These are phyloP conservation scores for Russula virescens DNA, from an alignment of 768 basidiomycete species.

Conservation along the genomic window DNA sequence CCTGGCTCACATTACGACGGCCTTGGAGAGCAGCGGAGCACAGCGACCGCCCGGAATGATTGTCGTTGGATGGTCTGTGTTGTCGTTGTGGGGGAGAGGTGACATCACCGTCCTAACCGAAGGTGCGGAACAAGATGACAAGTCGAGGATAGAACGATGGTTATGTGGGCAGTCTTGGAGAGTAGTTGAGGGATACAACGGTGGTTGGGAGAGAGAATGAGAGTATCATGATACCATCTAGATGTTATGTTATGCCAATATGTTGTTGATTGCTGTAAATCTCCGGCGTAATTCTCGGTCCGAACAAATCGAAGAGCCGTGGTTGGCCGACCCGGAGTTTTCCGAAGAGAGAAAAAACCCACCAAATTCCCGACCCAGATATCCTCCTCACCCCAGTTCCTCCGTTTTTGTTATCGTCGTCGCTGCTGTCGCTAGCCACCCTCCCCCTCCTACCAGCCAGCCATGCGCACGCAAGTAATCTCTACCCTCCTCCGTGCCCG, in stretches of 20 bases:
- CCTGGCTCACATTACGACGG: conserved; percentile 59
- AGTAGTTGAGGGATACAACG: conserved; percentile 56
- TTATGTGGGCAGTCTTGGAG: conserved; percentile 56
- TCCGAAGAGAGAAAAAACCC: conserved; percentile 15
- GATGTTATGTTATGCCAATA: too few species aligned
- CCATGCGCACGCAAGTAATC: conserved; percentile 54
- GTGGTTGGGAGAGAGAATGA: conserved; percentile 33
- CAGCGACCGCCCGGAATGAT: conserved; percentile 97
- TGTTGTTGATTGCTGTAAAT: too few species aligned
- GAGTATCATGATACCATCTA: not conserved
- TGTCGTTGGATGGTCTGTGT: conserved; percentile 85
- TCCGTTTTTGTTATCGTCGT: not conserved
- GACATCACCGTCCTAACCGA: conserved; percentile 68
- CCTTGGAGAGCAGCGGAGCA: conserved; percentile 69
- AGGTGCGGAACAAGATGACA: conserved; percentile 36
- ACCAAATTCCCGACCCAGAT: conserved; percentile 14
- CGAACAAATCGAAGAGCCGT: too few species aligned
- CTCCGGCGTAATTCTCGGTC: too few species aligned
- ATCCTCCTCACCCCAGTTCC: not conserved
- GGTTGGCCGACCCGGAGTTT: conserved; percentile 10
- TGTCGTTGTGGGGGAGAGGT: conserved; percentile 69
- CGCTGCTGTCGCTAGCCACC: conserved; percentile 16
- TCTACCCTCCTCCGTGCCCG: conserved; percentile 61
- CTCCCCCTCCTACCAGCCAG: not conserved
- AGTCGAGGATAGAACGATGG: conserved; percentile 54